phyloP scores from a whole-genome alignment of 176 grass and related monocot species.

The Paspalum vaginatum region DNA sequence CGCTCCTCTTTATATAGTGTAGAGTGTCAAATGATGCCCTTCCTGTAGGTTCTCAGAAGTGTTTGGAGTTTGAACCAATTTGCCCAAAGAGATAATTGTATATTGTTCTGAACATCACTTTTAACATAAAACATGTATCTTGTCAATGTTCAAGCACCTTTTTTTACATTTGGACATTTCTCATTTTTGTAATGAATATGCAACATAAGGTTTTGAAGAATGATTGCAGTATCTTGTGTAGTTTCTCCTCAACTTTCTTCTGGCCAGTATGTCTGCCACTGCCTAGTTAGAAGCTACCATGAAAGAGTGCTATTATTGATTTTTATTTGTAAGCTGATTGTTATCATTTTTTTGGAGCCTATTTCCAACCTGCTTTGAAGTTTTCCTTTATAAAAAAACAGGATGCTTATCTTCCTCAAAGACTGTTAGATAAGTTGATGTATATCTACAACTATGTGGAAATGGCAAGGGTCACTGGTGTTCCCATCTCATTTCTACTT shows the following conservation, averaged over 20 bases:
- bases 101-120: not conserved
- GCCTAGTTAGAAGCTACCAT: conserved; percentile 26
- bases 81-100: conserved; percentile 14
- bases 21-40: too few relatives aligned
- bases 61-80: conserved; percentile 5
- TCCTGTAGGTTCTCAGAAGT: not conserved
- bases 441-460: conserved; percentile 99
- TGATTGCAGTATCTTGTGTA: not conserved
- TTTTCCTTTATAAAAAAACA: conserved; percentile 50
- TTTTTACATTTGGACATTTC: conserved; percentile 18
- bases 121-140: conserved; percentile 16
- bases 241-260: not conserved
- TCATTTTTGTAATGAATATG: conserved; percentile 12
- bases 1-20: too few relatives aligned
- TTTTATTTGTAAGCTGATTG: conserved; percentile 22
- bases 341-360: conserved; percentile 27
- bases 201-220: conserved; percentile 10
- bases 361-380: conserved; percentile 14
- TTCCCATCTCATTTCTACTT: conserved; percentile 94
- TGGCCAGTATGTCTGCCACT: conserved; percentile 1
- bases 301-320: conserved; percentile 20
- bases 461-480: conserved; percentile 98
- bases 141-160: conserved; percentile 18
- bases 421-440: conserved; percentile 97
- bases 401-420: conserved; percentile 98